Percentiles rank a stretch among this genome's conserved stretches.
phyloP scores from a whole-genome alignment of 2,329 filamentous ascomycete species.

The Xylariaceae sp. region DNA sequence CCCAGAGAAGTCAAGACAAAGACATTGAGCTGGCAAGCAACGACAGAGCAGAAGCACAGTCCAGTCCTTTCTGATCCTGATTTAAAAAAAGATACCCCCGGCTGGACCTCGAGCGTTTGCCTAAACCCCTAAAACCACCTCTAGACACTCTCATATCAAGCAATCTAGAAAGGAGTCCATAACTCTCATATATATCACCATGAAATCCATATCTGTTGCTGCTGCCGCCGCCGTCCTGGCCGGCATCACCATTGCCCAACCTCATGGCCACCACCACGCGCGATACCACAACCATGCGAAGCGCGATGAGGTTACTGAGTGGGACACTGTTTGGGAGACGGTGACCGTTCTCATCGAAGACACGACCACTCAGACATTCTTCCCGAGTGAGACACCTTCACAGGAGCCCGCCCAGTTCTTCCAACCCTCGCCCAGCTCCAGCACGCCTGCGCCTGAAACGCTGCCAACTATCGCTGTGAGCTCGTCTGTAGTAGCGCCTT shows the following conservation, averaged over 20 bases:
- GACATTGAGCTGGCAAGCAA: background rate
- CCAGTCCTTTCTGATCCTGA: slow-evolving; percentile 16
- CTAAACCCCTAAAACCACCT: background rate
- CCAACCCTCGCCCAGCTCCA: slow-evolving; percentile 26
- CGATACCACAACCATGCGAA: slow-evolving; percentile 35
- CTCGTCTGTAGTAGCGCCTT: slow-evolving; percentile 8
- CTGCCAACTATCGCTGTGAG: slow-evolving; percentile 18
- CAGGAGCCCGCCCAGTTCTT: slow-evolving; percentile 32
- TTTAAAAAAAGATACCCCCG: slow-evolving; percentile 22
- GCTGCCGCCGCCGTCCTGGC: slow-evolving; percentile 41
- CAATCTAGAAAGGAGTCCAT: slow-evolving; percentile 7
- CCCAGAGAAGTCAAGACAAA: slow-evolving; percentile 10
- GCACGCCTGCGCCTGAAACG: slow-evolving; percentile 13
- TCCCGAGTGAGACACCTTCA: slow-evolving; percentile 22
- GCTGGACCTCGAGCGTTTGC: slow-evolving; percentile 24
- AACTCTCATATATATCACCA: slow-evolving; percentile 25
- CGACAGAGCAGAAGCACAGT: background rate
- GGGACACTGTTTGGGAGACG: slow-evolving; percentile 46
- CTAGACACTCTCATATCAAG: background rate
- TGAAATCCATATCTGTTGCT: slow-evolving; percentile 42
- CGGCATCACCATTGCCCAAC: slow-evolving; percentile 46
- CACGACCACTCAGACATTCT: slow-evolving; percentile 43
- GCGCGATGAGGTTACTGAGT: slow-evolving; percentile 42
- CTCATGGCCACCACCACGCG: slow-evolving; percentile 40
- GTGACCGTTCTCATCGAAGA: slow-evolving; percentile 48